Base-by-base conservation (phyloP, 495 filamentous ascomycete species). In the Terfezia boudieri region DNA sequence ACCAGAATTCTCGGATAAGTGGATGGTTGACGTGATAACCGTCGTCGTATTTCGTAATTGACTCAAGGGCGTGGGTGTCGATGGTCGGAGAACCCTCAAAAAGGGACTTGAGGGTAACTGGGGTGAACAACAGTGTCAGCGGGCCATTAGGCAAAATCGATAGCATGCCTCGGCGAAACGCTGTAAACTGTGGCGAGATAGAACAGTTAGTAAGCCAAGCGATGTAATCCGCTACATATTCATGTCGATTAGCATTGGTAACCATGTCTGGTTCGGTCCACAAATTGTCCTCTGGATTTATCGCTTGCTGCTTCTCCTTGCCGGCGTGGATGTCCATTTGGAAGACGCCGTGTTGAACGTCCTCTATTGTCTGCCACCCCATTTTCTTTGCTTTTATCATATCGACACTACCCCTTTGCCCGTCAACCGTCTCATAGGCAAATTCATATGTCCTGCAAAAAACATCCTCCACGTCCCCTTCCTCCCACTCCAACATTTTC, bases 201-300 rank as follows among this genome's bases (percentile, higher is more conserved):
- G 86, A 87, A 50, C 81, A 76, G 62, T 83, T 73, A 0, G 84
- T 86, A 36, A 96, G 72, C 74, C 84, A 92, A 53, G 74, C 76
- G 58, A 93, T 83, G 67, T 96, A 95, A 65, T 93, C 84, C n/a
- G 72, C 74, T 10, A 94, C 82, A 61, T 82, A 96, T 53, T 78
- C 71, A 43, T 78, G 69, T 37, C 85, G 80, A 66, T 89, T 93
- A 36, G 70, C 73, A 57, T 80, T 81, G 0, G 83, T 93, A 50
- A 96, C 80, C 22, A 79, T 62, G 9, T 68, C 68, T 8, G 76
- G 70, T 35, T 80, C 82, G 11, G 73, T 64, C 9, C 57, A 49
- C 14, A 4, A 20, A 46, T 14, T 46, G 26, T n/a, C 6, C 12
- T 51, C 49, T 12, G 5, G 23, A 0, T 51, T 11, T 14, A 48